Conservation (phyloP, 257 asterid species). For the Solanum sitiens region DNA sequence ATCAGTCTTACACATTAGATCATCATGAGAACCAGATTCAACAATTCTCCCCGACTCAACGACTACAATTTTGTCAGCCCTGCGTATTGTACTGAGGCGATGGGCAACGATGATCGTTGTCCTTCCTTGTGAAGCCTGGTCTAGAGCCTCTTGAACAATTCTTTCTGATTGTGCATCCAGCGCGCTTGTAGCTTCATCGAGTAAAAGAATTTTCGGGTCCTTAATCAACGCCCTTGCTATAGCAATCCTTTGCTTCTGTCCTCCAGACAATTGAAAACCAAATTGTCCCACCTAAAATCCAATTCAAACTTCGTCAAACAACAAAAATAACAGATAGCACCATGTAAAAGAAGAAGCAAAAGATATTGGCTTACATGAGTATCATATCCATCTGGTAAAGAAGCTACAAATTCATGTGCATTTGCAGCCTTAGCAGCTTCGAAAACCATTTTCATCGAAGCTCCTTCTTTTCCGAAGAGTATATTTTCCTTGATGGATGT, state of each 20-base stretch:
- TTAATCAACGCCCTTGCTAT: slow-evolving; percentile 64
- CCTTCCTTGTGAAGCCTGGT: slow-evolving; percentile 46
- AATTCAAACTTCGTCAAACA: neutral
- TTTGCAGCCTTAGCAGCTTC: slow-evolving; percentile 58
- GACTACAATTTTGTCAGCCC: slow-evolving; percentile 40
- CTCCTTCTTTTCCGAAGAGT: slow-evolving; percentile 58
- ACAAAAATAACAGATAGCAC: neutral
- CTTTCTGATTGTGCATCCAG: slow-evolving; percentile 66
- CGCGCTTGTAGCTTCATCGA: slow-evolving; percentile 85
- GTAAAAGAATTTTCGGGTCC: slow-evolving; percentile 57
- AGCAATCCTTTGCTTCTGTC: slow-evolving; percentile 74
- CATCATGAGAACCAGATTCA: slow-evolving; percentile 59
- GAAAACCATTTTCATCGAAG: slow-evolving; percentile 37
- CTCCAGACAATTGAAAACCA: slow-evolving; percentile 68
- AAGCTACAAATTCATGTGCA: slow-evolving; percentile 56
- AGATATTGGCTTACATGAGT: slow-evolving; percentile 34
- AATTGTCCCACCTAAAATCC: slow-evolving; percentile 62
- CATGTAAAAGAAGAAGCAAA: neutral
- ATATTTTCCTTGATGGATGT: slow-evolving; percentile 61
- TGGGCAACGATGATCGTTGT: slow-evolving; percentile 65
- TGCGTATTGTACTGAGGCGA: slow-evolving; percentile 49
- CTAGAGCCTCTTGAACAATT: slow-evolving; percentile 58
- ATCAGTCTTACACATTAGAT: slow-evolving; percentile 26
- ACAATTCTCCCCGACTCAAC: slow-evolving; percentile 46
- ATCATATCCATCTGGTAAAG: slow-evolving; percentile 51